Evolutionary conservation across 1,284 basidiomycete species (phyloP), one percentile per base, ranked within the genome.

Genomic region (Takashimella tepidaria): DNA sequence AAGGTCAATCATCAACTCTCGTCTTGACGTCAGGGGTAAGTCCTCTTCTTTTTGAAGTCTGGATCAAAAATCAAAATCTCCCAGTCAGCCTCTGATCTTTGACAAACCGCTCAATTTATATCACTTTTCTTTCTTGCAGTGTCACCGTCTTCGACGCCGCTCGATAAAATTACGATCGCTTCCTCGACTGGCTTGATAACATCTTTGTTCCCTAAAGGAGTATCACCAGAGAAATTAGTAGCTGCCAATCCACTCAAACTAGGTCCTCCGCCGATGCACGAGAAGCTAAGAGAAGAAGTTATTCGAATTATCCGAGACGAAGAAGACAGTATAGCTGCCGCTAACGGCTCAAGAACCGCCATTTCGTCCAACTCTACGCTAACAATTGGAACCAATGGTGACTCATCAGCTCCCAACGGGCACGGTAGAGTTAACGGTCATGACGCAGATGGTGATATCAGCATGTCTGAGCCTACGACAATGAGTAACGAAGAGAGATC

Each of bases 1-100:
- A 56, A 87, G 97, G 82, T 83, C 87, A 47, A 91, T 98, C 45
- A 87, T 98, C 50, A 96, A 97, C 73, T 92, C 92, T 70, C 86
- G 92, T 63, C 80, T 98, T 45, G 84, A 86, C 45, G 88, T 99
- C 62, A 88, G 96, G 69, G 88, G 92, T 92, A 76, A 77, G 73
- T 69, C 23, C 56, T 49, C 27, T 50, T 16, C 43, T 45, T 21
- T 49, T 49, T 13, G 3, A 3, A 5, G 1, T 42, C 4, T 25
- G 41, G n/a, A n/a, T n/a, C n/a, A n/a, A n/a, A n/a, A n/a, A n/a
- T n/a, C n/a, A n/a, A 20, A 25, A 6, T 23, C 8, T 20, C 40
- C 13, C n/a, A 16, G 12, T 42, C 10, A 21, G 25, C 52, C 49
- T 49, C 54, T 13, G 27, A 4, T 47, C 5, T 19, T 20, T 20